Evolutionary conservation across 2,329 filamentous ascomycete genomes (phyloP), one percentile per base, ranked within the genome.

Genomic region (Rutstroemia sp.): DNA sequence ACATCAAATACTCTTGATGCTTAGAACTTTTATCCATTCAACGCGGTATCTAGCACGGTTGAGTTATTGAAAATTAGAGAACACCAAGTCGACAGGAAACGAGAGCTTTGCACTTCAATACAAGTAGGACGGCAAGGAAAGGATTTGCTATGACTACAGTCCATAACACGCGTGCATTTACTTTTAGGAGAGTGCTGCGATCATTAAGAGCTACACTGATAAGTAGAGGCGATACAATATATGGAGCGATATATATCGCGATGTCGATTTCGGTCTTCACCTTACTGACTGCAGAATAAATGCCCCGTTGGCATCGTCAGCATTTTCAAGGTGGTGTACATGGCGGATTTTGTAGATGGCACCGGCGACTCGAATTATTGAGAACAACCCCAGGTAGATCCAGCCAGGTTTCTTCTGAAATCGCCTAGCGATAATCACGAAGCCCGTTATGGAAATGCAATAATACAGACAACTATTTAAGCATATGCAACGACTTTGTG

Each of bases 301-400:
- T 4, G 64, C 58, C 60, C 65, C 70, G 57, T 67, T 64, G 8
- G 63, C 59, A 55, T 70, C 65, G 16, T 68, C 65, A n/a, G 36
- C 48, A 38, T 64, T 65, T 10, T 46, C 60, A 2, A 65, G 65
- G 10, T 63, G 55, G 7, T 61, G 57, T 14, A 62, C 61, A 10
- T 63, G 64, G 2, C 60, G 65, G 34, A 72, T 61, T 46, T 67
- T 63, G 50, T 69, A 67, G 3, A 63, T 64, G 17, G 67, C 63
- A 16, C 69, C 69, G 7, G 65, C 59, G 21, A 70, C 54, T 25
- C 70, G 65, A 25, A 68, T 56, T 7, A 67, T 49, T 47, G 63
- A 70, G 58, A 72, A 71, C 2, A 72, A 59, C 10, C 65, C 60
- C 4, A 72, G 65, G 51, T 69, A 71, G 23, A 68, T 65, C 68